Base-by-base conservation (phyloP, 2,329 filamentous ascomycete genomes). In the Scolecobasidium constrictum region DNA sequence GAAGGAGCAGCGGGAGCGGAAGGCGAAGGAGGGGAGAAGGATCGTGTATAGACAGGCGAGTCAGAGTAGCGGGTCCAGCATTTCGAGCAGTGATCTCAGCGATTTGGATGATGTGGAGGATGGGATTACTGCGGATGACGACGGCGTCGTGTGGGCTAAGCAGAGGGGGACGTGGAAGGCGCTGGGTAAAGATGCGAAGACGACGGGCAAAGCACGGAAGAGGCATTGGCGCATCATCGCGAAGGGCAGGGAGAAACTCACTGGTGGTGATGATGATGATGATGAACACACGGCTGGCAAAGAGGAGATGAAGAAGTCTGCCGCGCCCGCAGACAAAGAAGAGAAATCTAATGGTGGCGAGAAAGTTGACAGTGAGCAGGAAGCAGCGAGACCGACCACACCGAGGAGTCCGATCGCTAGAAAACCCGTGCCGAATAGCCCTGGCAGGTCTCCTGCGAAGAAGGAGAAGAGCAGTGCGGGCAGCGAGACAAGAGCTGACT, bases 1-100 rank as follows among this genome's bases (percentile, higher is more conserved):
- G 68, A 65, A 78, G 34, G 73, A 78, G 47, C 88, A 94, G 64
- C 67, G 77, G 19, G 74, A 81, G 46, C 64, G 72, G 50, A 94
- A 92, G 73, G 84, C 84, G 69, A 66, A 66, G 33, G 66, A 71
- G 26, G 71, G 72, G 35, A 59, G 67, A 16, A 59, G 64, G 12
- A 64, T 72, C 44, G 64, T 75, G 4, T 80, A 72, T 56, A 64
- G 71, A 5, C 75, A 79, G 49, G 65, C 67, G 43, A 66, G 58
- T 26, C 17, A 28, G 4, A 26, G 17, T n/a, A 60, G 58, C 12
- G 51, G 59, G 35, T 60, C 69, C 52, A 58, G 61, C 53, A 56
- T 78, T 57, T 68, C 63, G 22, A 75, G 68, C 44, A 72, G 67
- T 7, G 77, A 81, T 38, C 71, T 75, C 45, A 72, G 77, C 37